Evolutionary conservation across 306 rosid species (phyloP).

Genomic region (Malus fusca): DNA sequence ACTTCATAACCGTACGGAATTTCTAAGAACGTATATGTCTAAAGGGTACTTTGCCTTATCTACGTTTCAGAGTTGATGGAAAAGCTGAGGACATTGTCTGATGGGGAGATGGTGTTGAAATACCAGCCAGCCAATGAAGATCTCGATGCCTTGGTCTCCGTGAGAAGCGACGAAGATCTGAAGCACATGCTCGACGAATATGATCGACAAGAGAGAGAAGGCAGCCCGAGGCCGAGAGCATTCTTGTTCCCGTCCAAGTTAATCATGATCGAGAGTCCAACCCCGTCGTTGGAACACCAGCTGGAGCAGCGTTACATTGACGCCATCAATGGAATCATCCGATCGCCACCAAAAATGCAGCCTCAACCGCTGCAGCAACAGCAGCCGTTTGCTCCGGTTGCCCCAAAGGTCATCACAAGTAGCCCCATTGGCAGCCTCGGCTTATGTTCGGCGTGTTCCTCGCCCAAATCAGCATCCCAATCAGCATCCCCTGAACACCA

Average conservation of each 20-base stretch:
- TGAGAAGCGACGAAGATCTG: slow-evolving; percentile 55
- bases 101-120: slow-evolving; percentile 58
- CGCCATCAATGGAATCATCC: slow-evolving; percentile 57
- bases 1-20: not conserved
- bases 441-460: slow-evolving; percentile 47
- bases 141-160: slow-evolving; percentile 59
- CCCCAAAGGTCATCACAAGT: not conserved
- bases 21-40: too few relatives aligned
- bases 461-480: slow-evolving; percentile 61
- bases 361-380: not conserved
- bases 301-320: slow-evolving; percentile 70
- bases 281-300: slow-evolving; percentile 23
- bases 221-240: slow-evolving; percentile 44
- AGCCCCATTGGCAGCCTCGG: slow-evolving; percentile 5
- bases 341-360: slow-evolving; percentile 3
- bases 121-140: slow-evolving; percentile 60
- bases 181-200: slow-evolving; percentile 73
- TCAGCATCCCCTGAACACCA: slow-evolving; percentile 57
- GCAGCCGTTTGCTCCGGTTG: not conserved
- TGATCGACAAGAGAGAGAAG: slow-evolving; percentile 39
- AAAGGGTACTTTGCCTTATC: not conserved
- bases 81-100: slow-evolving; percentile 39
- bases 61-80: slow-evolving; percentile 48
- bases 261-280: slow-evolving; percentile 23
- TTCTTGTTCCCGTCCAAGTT: slow-evolving; percentile 54